These are phyloP conservation scores for Prunella vulgaris DNA, from an alignment of 257 asterid species.

Conservation along the genomic window DNA sequence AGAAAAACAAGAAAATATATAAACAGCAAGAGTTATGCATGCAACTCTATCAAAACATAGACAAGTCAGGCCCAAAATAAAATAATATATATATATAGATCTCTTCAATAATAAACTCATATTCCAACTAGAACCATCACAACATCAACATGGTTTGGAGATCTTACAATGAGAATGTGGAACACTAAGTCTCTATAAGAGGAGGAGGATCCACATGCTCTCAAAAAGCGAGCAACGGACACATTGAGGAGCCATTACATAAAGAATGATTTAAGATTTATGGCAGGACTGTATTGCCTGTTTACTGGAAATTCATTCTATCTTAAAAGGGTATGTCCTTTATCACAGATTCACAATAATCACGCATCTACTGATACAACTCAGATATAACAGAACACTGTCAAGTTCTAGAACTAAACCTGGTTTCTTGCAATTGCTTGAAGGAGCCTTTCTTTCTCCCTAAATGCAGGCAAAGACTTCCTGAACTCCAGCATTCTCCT, in stretches of 20 bases:
- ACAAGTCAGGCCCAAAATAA: not conserved
- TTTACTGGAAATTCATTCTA: constrained; percentile 4
- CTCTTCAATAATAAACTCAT: not conserved
- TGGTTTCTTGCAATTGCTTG: constrained; percentile 93
- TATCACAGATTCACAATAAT: not conserved
- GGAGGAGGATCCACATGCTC: not conserved
- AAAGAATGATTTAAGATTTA: not conserved
- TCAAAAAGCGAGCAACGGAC: constrained; percentile 8
- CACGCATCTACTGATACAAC: not conserved
- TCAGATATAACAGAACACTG: constrained; percentile 9
- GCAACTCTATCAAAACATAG: not conserved
- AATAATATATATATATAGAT: not conserved
- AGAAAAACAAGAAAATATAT: not conserved
- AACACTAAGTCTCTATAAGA: not conserved
- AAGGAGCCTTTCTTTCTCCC: constrained; percentile 93
- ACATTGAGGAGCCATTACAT: not conserved
- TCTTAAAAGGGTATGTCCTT: not conserved
- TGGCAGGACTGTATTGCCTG: not conserved
- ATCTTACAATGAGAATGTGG: not conserved
- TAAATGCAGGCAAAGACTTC: constrained; percentile 83
- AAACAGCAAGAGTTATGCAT: not conserved
- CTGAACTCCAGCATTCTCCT: constrained; percentile 77
- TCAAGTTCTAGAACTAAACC: constrained; percentile 37
- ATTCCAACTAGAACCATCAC: not conserved
- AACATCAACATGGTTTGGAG: not conserved